Conservation (phyloP, 257 asterid species). For the Dorcoceras hygrometricum region DNA sequence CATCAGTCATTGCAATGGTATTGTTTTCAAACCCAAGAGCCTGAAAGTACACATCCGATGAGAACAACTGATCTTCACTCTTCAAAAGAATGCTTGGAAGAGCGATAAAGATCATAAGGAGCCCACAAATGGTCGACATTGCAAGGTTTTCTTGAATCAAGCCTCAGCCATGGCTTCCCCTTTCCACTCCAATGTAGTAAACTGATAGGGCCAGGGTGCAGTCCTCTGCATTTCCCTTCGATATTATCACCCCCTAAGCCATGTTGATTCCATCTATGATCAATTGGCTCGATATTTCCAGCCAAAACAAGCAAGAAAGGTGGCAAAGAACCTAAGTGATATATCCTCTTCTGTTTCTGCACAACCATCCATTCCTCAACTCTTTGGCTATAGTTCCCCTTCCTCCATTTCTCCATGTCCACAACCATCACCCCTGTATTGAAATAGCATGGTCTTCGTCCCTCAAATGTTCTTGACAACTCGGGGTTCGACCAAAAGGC, state of each 20-base stretch:
- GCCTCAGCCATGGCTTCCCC: constrained; percentile 81
- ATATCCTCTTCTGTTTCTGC: constrained; percentile 57
- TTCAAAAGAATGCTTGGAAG: constrained; percentile 42
- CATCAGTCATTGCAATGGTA: neutral
- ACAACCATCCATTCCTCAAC: constrained; percentile 69
- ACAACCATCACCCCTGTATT: constrained; percentile 72
- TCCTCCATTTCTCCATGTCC: constrained; percentile 66
- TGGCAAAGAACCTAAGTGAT: constrained; percentile 68
- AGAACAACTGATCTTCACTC: constrained; percentile 29
- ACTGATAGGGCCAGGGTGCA: constrained; percentile 78
- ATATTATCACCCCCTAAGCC: constrained; percentile 73
- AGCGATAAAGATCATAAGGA: constrained; percentile 67
- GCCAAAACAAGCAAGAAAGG: constrained; percentile 66
- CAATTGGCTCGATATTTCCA: constrained; percentile 55
- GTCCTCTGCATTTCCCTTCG: constrained; percentile 63
- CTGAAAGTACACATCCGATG: neutral
- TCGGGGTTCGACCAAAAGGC: constrained; percentile 46
- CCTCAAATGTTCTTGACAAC: constrained; percentile 31
- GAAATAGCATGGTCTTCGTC: constrained; percentile 55
- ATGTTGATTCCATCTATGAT: constrained; percentile 78
- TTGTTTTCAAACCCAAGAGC: neutral
- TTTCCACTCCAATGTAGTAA: constrained; percentile 80
- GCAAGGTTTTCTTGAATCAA: constrained; percentile 68
- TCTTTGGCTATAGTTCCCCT: constrained; percentile 35
- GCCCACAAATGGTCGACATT: constrained; percentile 73